Base-by-base conservation (phyloP, 2,329 filamentous ascomycete genomes). In the Aspergillus hiratsukae region DNA sequence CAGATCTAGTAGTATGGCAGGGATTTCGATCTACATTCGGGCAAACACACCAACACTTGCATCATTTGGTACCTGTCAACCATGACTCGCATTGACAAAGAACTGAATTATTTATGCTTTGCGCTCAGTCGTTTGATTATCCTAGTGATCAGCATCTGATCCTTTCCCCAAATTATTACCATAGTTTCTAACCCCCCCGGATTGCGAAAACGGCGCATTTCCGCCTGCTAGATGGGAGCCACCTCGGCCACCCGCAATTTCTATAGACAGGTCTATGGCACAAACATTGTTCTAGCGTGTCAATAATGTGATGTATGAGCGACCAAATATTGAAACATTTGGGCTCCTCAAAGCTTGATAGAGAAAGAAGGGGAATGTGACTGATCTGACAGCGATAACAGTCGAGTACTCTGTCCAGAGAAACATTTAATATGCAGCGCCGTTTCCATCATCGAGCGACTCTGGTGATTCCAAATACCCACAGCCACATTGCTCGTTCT, bases 391-490 rank as follows among this genome's bases (percentile, higher is more conserved):
- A 27, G 43, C 21, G 19, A 23, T 25, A 23, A 46, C 43, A 7
- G 43, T 11, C 23, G 6, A 9, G 43, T 14, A 27, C 14, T 23
- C 43, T 8, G 43, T 23, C 23, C 21, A 5, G 21, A 3, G 23
- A 46, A 46, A 46, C 43, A 27, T 46, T 46, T 46, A 46, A 25
- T 46, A 46, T 46, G 43, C 43, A 46, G 43, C 43, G 27, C 43
- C 43, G 21, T 46, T 46, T 27, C 43, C 43, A 46, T 14, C 21
- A 14, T 46, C 43, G 21, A 23, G 14, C 23, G 21, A 10, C 51
- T 50, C 37, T 46, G n/a, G 48, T 57, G 49, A 67, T 67, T 67
- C 60, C 65, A 68, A 68, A 68, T 68, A 54, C 43, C 29, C 37
- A 45, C 53, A 55, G 49, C 58, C 51, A 60, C 60, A 58, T 53